These are phyloP conservation scores for Tuber microsphaerosporum DNA, from an alignment of 495 filamentous ascomycete species.

Conservation along the genomic window DNA sequence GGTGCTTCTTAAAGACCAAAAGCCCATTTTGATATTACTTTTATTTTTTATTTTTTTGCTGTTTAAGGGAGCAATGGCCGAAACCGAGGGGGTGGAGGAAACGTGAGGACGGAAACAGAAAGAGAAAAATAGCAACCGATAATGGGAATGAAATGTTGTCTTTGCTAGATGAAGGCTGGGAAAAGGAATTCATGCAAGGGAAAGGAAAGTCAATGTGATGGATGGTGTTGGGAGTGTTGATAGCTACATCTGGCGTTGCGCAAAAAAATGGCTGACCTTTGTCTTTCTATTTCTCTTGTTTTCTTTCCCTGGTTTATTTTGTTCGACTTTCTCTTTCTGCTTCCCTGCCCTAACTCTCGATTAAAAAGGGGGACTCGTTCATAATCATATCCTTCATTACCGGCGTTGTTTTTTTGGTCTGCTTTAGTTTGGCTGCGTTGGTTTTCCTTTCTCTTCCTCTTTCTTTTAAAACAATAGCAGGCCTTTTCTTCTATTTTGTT, in stretches of 20 bases:
- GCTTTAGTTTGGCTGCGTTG: slow-evolving; percentile 2
- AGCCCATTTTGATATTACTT: background rate
- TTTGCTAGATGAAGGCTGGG: background rate
- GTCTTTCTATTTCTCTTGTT: slow-evolving; percentile 23
- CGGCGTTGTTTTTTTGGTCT: background rate
- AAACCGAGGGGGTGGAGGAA: background rate
- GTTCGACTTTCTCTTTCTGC: background rate
- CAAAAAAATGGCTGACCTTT: slow-evolving; percentile 39
- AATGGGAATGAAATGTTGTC: slow-evolving; percentile 26
- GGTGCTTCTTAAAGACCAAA: slow-evolving; percentile 38
- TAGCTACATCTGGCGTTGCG: slow-evolving; percentile 38
- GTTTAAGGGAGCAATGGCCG: background rate
- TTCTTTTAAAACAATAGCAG: background rate
- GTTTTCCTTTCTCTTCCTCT: background rate
- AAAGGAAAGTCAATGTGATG: slow-evolving; percentile 30
- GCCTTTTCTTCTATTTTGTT: background rate
- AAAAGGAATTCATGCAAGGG: slow-evolving; percentile 1
- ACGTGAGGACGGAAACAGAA: background rate
- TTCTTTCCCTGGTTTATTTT: slow-evolving; percentile 19
- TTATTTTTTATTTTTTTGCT: background rate
- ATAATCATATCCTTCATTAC: too few relatives aligned
- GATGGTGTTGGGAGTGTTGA: slow-evolving; percentile 37
- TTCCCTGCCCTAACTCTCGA: background rate
- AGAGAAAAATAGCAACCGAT: slow-evolving; percentile 25
- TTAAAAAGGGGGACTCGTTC: too few relatives aligned